phyloP scores from a whole-genome alignment of 2,329 filamentous ascomycete genomes.

The Aspergillus pseudonomiae region DNA sequence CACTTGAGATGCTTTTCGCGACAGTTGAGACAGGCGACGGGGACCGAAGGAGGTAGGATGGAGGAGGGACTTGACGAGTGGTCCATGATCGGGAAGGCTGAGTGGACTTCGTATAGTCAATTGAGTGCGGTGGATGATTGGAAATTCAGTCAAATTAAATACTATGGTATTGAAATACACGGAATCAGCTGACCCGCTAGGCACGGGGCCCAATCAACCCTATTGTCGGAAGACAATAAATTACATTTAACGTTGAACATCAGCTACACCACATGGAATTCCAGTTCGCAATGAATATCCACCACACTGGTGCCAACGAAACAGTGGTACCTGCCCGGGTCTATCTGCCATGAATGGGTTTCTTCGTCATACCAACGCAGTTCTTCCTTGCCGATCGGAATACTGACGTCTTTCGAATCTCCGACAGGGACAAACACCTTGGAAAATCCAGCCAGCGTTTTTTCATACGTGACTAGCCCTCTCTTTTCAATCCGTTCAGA shows the following conservation, averaged over 20 bases:
- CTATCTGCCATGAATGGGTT: neutral
- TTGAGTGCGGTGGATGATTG: neutral
- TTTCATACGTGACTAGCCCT: neutral
- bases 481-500: neutral
- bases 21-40: constrained; percentile 11
- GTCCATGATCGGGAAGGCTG: neutral
- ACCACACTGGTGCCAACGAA: neutral
- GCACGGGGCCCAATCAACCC: no score
- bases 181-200: neutral
- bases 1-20: constrained; percentile 12
- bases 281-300: neutral
- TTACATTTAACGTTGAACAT: no score
- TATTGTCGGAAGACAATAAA: no score
- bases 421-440: neutral
- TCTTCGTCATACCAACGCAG: constrained; percentile 3
- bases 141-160: neutral
- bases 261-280: neutral
- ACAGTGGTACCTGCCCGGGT: neutral
- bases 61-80: neutral
- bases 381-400: neutral
- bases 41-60: neutral
- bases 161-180: no score
- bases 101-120: neutral
- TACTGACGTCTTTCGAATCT: neutral
- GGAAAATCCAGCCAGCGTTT: neutral